A percentile compares a stretch with the other conserved stretches of the same genome.
These are phyloP conservation scores for Acmispon strigosus DNA, from an alignment of 306 rosid genomes.

Conservation along the genomic window DNA sequence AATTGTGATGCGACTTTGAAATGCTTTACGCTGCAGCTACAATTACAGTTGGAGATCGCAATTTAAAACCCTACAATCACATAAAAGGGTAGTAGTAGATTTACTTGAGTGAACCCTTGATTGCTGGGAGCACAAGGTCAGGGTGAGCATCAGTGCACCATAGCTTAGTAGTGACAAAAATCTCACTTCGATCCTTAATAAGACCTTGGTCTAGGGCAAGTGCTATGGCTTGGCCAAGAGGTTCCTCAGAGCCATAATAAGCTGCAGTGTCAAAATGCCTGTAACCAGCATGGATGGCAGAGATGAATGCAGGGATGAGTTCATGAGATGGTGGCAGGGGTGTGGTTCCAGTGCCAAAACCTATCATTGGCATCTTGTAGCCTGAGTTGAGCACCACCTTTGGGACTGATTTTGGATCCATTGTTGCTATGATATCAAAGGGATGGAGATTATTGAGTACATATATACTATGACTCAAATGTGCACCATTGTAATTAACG, in stretches of 20 bases:
- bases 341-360: slow-evolving; percentile 26
- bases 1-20: no score
- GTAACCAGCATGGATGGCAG: slow-evolving; percentile 26
- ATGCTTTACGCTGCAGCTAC: no score
- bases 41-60: no score
- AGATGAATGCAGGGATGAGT: slow-evolving; percentile 14
- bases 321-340: slow-evolving; percentile 25
- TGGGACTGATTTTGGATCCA: slow-evolving; percentile 18
- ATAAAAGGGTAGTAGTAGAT: neutral
- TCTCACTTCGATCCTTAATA: slow-evolving; percentile 30
- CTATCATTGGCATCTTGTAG: slow-evolving; percentile 26
- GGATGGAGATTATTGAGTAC: neutral
- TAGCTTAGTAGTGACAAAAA: slow-evolving; percentile 48
- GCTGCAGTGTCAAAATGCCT: slow-evolving; percentile 46
- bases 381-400: slow-evolving; percentile 29
- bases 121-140: slow-evolving; percentile 37
- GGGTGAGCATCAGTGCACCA: slow-evolving; percentile 36
- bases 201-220: slow-evolving; percentile 32
- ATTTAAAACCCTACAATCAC: neutral
- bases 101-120: slow-evolving; percentile 30
- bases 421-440: neutral
- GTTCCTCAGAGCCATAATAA: slow-evolving; percentile 34
- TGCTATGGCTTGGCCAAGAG: slow-evolving; percentile 30
- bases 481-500: neutral
- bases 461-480: neutral